Evolutionary conservation across 23 red algal genomes (phyloP).

Genomic region (Cyanidium caldarium): DNA sequence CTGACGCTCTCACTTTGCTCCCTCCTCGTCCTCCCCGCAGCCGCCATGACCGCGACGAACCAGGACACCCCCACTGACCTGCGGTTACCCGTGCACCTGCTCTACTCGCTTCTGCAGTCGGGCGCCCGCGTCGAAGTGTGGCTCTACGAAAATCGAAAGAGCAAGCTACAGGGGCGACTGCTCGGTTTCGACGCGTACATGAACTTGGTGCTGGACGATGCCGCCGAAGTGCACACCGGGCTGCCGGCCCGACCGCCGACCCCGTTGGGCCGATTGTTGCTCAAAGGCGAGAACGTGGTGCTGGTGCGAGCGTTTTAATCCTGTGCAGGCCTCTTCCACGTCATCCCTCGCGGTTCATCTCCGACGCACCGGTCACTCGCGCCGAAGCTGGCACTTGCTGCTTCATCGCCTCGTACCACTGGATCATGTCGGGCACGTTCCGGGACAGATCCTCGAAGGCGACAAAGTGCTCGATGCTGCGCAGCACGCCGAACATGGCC

Average conservation of each 20-base stretch:
- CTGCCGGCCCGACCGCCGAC: background rate
- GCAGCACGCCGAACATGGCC: constrained; percentile 82
- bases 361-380: background rate
- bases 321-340: background rate
- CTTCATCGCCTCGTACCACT: constrained; percentile 65
- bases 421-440: constrained; percentile 17
- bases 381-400: constrained; percentile 33
- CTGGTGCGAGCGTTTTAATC: background rate
- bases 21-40: too few species aligned
- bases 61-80: too few species aligned
- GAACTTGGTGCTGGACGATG: background rate
- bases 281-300: constrained; percentile 58
- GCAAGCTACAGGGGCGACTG: background rate
- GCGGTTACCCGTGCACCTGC: too few species aligned
- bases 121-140: constrained; percentile 5
- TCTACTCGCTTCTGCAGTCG: too few species aligned
- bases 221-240: background rate
- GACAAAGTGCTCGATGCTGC: constrained; percentile 45
- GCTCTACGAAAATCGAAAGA: background rate
- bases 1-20: too few species aligned
- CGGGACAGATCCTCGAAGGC: constrained; percentile 47
- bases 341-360: background rate
- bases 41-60: too few species aligned
- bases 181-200: background rate
- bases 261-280: constrained; percentile 35